phyloP scores from a whole-genome alignment of 805 yeast genomes.

The Lipomyces starkeyi region DNA sequence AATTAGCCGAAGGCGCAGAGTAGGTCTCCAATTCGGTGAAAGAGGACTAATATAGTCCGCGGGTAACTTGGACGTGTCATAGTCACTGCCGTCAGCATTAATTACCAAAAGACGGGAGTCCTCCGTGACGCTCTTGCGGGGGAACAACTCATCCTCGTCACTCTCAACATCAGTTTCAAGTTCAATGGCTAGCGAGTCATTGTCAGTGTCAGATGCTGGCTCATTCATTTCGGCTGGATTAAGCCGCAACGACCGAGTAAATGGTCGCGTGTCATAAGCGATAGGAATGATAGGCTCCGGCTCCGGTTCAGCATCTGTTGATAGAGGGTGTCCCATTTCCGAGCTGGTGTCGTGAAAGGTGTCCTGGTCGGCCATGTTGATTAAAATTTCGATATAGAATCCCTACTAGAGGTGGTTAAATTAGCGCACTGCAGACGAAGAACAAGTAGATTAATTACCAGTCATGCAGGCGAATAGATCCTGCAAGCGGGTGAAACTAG shows the following conservation, averaged over 20 bases:
- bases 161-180: conserved; percentile 35
- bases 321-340: conserved; percentile 19
- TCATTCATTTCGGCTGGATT: conserved; percentile 36
- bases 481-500: too few relatives aligned
- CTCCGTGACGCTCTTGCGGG: conserved; percentile 24
- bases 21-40: conserved; percentile 38
- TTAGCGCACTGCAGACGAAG: too few relatives aligned
- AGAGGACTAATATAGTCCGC: conserved; percentile 34
- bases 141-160: conserved; percentile 25
- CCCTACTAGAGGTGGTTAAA: not conserved
- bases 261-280: conserved; percentile 26
- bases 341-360: conserved; percentile 12
- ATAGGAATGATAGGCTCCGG: conserved; percentile 28
- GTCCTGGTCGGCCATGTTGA: conserved; percentile 2
- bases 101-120: conserved; percentile 21
- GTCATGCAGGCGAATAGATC: too few relatives aligned
- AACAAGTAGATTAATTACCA: too few relatives aligned
- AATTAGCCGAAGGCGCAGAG: conserved; percentile 37
- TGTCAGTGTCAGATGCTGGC: conserved; percentile 34
- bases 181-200: conserved; percentile 38
- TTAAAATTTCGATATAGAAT: not conserved
- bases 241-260: conserved; percentile 17
- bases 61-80: conserved; percentile 24
- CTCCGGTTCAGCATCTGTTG: conserved; percentile 15
- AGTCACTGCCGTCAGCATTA: conserved; percentile 8